Evolutionary conservation across 805 yeast genomes (phyloP), one percentile per base, ranked within the genome.

Genomic region (Metschnikowia baotianmanensis): DNA sequence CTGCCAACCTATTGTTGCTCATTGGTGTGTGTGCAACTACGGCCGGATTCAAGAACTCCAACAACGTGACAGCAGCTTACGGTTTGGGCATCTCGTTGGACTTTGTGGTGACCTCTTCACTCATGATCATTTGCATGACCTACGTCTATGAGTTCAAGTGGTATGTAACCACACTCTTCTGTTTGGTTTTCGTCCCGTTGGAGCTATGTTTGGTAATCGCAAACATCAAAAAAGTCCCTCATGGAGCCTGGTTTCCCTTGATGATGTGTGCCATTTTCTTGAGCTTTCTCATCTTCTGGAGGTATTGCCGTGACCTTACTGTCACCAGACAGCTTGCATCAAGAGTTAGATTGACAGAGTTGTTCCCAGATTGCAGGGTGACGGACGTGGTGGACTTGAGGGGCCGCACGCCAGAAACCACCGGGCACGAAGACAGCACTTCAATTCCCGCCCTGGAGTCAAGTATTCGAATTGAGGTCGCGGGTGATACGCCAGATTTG

Each of bases 221-320:
- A 4, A 78, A 76, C 40, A 47, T 75, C 48, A 69, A 64, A 48
- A 78, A 78, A 54, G 69, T 78, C 3, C 70, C 74, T 0, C 76
- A 74, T 45, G 84, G 83, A 27, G 84, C 82, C 1, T 78, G 83
- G 84, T 77, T 78, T 51, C 78, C 83, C 1, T 56, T 78, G 23
- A 59, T 71, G 62, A 63, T 76, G 55, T 55, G 76, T 6, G 59
- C 55, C 2, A n/a, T 74, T 3, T 52, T 64, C 31, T 59, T 66
- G 43, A 27, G 42, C 0, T 69, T 72, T 41, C 62, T 77, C 28
- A 31, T 58, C 4, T 59, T 66, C 42, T 77, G 82, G 82, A 62
- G 78, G 52, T 74, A 74, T 71, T 62, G 61, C 33, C 59, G 78
- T 36, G 55, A 66, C 26, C 56, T 62, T 45, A 66, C 69, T 37